Evolutionary conservation across 257 asterid species (phyloP), one percentile per base, ranked within the genome.

Genomic region (Capsicum chinense): DNA sequence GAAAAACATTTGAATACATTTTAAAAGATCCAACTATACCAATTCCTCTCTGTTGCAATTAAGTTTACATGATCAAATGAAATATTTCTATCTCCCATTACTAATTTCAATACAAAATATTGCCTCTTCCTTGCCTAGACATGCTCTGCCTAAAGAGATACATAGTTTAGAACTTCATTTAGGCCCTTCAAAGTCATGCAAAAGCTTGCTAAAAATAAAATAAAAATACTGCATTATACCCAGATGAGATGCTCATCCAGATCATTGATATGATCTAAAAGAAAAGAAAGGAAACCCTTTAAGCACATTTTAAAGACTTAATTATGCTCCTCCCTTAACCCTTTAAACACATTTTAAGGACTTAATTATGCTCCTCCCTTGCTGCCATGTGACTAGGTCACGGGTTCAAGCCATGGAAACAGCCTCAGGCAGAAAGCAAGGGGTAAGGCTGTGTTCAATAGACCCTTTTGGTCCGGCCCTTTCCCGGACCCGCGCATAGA

Each of bases 21-120:
- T 50, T 21, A 74, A 74, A 6, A 74, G 81, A 74, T 54, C 17
- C 39, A 74, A 50, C 60, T 74, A 50, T 50, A 54, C 81, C 79
- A 16, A 69, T 42, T 42, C 56, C 56, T 42, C 56, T 42, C 79
- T 56, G 42, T 52, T 26, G 64, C 63, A 78, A 78, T 78, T 54
- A 57, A 78, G 15, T 54, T 52, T 56, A 76, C 26, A 52, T 54
- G 64, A 78, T 50, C 26, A 78, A 78, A 62, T 56, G 50, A 78
- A 54, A 47, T 11, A 71, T 71, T 47, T 71, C 79, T 9, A 15
- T 39, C 79, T 70, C 56, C 79, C 26, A 44, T 39, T 44, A 71
- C 39, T 71, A 19, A 33, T 47, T 44, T 9, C 79, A 16, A 42
- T 42, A 44, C 56, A 69, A 16, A 69, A 39, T 69, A 42, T 69